These are phyloP conservation scores for Rhodotorula sp. DNA, from an alignment of 1,284 basidiomycete species.

Conservation along the genomic window DNA sequence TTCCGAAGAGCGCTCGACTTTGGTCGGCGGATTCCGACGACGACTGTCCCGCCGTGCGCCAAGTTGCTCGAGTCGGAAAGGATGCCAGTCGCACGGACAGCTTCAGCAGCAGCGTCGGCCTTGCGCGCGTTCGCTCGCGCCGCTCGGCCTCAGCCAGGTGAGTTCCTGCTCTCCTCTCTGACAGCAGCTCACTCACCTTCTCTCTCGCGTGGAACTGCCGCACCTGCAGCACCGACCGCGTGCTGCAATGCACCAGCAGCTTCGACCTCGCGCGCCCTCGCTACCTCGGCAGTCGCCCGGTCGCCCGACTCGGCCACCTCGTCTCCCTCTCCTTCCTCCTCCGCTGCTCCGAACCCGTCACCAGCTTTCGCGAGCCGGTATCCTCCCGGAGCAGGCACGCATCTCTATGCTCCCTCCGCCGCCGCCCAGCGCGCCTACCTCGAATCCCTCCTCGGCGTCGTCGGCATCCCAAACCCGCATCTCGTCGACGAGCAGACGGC, in stretches of 20 bases:
- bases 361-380: background rate
- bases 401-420: conserved; percentile 21
- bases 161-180: background rate
- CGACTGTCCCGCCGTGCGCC: background rate
- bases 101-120: background rate
- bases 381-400: background rate
- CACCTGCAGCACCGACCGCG: too few species aligned
- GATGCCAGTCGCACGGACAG: conserved; percentile 14
- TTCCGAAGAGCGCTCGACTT: background rate
- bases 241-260: background rate
- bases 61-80: background rate
- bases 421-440: conserved; percentile 6
- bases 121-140: conserved; percentile 2
- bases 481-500: conserved; percentile 13
- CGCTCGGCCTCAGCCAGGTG: conserved; percentile 9
- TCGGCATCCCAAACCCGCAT: conserved; percentile 11
- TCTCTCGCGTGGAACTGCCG: background rate
- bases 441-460: conserved; percentile 7
- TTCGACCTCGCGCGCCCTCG: background rate
- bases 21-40: background rate
- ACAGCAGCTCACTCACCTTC: too few species aligned
- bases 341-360: background rate
- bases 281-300: background rate
- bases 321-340: background rate
- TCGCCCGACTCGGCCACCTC: background rate